phyloP scores from a whole-genome alignment of 768 basidiomycete genomes.

The Termitomyces sp. region DNA sequence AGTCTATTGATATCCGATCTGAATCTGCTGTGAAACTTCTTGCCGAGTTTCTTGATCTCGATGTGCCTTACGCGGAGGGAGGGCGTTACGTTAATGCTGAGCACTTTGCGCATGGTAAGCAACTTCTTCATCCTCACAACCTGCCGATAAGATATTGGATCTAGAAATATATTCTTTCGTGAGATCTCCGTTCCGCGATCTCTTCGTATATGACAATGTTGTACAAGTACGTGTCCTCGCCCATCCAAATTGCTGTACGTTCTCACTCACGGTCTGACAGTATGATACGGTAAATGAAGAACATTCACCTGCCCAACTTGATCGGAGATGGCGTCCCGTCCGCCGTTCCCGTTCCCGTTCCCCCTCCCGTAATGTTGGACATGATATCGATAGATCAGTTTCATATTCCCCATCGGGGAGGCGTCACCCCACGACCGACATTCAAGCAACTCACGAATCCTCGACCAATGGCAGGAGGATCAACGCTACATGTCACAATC shows the following conservation, averaged over 20 bases:
- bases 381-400: constrained; percentile 18
- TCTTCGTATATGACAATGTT: constrained; percentile 73
- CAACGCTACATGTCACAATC: background rate
- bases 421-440: constrained; percentile 17
- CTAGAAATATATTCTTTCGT: constrained; percentile 87
- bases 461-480: background rate
- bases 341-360: constrained; percentile 17
- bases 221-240: constrained; percentile 56
- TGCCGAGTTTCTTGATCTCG: constrained; percentile 86
- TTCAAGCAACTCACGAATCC: background rate
- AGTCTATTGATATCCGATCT: constrained; percentile 87
- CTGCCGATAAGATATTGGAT: background rate
- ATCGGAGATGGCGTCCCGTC: constrained; percentile 21
- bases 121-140: background rate
- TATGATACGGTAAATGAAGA: constrained; percentile 51
- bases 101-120: constrained; percentile 88
- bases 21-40: constrained; percentile 81
- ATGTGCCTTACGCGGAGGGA: constrained; percentile 50
- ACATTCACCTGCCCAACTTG: constrained; percentile 27
- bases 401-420: constrained; percentile 34
- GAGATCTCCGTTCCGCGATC: constrained; percentile 83
- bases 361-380: constrained; percentile 15
- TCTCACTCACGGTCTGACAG: constrained; percentile 26
- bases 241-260: constrained; percentile 8
- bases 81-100: constrained; percentile 70